These are phyloP conservation scores for Trichoderma pleuroti DNA, from an alignment of 2,329 filamentous ascomycete genomes.

Conservation along the genomic window DNA sequence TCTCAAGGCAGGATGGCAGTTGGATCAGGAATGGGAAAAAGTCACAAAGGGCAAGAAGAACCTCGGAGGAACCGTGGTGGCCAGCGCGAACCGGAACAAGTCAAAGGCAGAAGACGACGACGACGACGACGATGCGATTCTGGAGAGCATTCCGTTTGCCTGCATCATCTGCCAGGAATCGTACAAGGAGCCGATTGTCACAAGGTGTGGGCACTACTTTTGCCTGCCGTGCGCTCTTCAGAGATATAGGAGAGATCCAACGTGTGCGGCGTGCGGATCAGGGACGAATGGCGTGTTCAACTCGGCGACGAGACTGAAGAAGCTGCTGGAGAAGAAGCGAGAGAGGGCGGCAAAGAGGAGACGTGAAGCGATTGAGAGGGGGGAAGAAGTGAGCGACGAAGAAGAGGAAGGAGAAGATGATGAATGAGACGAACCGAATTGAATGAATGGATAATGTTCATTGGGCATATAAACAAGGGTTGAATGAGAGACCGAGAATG, in stretches of 20 bases:
- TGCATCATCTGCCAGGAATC: slow-evolving; percentile 80
- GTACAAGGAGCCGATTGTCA: slow-evolving; percentile 78
- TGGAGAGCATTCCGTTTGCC: slow-evolving; percentile 83
- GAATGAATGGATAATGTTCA: background rate
- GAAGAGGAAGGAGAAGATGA: slow-evolving; percentile 30
- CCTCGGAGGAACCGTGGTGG: slow-evolving; percentile 57
- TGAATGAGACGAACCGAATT: background rate
- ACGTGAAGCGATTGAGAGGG: slow-evolving; percentile 49
- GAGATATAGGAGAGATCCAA: slow-evolving; percentile 80
- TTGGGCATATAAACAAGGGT: background rate
- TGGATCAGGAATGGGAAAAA: slow-evolving; percentile 91
- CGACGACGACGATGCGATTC: slow-evolving; percentile 51
- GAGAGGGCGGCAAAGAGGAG: slow-evolving; percentile 57
- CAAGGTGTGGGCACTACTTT: slow-evolving; percentile 93
- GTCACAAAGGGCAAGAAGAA: slow-evolving; percentile 69
- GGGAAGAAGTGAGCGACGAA: slow-evolving; percentile 48
- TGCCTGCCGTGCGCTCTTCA: slow-evolving; percentile 86
- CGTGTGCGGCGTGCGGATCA: slow-evolving; percentile 78
- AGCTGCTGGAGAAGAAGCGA: slow-evolving; percentile 71
- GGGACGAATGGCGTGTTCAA: slow-evolving; percentile 91
- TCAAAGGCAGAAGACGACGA: slow-evolving; percentile 30
- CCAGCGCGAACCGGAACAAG: slow-evolving; percentile 51
- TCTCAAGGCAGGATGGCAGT: slow-evolving; percentile 89
- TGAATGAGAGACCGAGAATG: background rate
- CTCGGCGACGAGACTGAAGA: slow-evolving; percentile 75